Base-by-base conservation (phyloP, 2,329 filamentous ascomycete species). In the Fusarium setosum region DNA sequence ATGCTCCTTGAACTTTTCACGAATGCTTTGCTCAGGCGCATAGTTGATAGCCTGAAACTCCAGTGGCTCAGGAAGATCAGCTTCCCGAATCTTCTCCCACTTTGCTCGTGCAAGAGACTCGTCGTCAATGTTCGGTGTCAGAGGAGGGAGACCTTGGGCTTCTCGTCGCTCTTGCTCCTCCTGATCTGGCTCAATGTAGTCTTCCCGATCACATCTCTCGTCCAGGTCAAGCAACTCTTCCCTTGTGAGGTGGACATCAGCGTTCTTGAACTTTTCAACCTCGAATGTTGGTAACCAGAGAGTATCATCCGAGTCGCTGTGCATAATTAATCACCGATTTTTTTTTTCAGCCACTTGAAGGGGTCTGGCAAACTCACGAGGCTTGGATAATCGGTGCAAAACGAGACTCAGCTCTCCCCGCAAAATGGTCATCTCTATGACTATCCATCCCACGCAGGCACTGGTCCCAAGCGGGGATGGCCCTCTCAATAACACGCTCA, bases 391-490 rank as follows among this genome's bases (percentile, higher is more conserved):
- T 37, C 26, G 18, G 15, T 12, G 20, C 4, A 10, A 57, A 51
- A 0, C 51, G n/a, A 6, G 51, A 48, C 4, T n/a, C 9, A 2
- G 13, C 10, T 11, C 58, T 61, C 20, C 53, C 26, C 4, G n/a
- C 26, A 35, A 41, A 13, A 9, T 2, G 23, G 12, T 7, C 5
- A 1, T 17, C 3, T 6, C 9, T 13, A n/a, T 37, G 4, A 8
- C 1, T 11, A 37, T 5, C 4, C 5, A 6, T 3, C 3, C 15
- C 11, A 4, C 35, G 47, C 9, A 61, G 23, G n/a, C 40, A 58
- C 3, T 61, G 45, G n/a, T 52, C 32, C 45, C 42, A 56, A 24
- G 42, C 42, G 12, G 51, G 31, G 6, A 60, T 35, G 8, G 44
- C 38, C 12, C 42, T 60, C 12, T 56, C 37, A 0, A 61, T 60